Base-by-base conservation (phyloP, 306 rosid genomes). In the Acacia acuminata region DNA sequence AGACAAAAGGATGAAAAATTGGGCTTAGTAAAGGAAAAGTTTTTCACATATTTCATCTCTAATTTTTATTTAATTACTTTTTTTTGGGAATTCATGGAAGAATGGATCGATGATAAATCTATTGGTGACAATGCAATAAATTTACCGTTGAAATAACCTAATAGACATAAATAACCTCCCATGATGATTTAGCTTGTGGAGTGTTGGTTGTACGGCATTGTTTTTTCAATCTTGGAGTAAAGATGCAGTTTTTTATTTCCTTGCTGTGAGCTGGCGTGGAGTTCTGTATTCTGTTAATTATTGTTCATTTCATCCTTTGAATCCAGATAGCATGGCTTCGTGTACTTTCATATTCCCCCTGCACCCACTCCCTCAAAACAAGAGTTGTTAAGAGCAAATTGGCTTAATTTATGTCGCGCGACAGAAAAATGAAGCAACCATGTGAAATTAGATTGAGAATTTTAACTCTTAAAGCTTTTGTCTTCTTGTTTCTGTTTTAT, bases 401-500 rank as follows among this genome's bases (percentile, higher is more conserved):
- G 40, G 63, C 43, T 56, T 80, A 22, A 7, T 56, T 69, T 56
- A 8, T 79, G 51, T 44, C 36, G 9, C 36, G 71, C 17, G 73
- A 72, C 75, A 36, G 69, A n/a, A 36, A 44, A 60, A 24, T 19
- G 34, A 72, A 77, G 19, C 55, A 72, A 63, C 15, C 17, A 24
- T 83, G 77, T 65, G 20, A 53, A 79, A 22, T 14, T 79, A 55
- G 75, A 60, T 10, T 56, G 22, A 66, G 68, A 34, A 65, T 42
- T 25, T 75, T 24, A 50, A 17, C 34, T 17, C 30, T 8, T 44
- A 11, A 30, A 71, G 27, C 64, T 24, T 66, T 81, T n/a, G 58
- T 25, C 68, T 3, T 43, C n/a, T 42, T 85, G 22, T 1, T 42
- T 25, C 42, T n/a, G 32, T 71, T 71, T 42, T 2, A 71, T 43